A percentile compares a stretch with the other conserved stretches of the same genome.
These are phyloP conservation scores for Yarrowia sp. DNA, from an alignment of 805 yeast genomes.

Conservation along the genomic window DNA sequence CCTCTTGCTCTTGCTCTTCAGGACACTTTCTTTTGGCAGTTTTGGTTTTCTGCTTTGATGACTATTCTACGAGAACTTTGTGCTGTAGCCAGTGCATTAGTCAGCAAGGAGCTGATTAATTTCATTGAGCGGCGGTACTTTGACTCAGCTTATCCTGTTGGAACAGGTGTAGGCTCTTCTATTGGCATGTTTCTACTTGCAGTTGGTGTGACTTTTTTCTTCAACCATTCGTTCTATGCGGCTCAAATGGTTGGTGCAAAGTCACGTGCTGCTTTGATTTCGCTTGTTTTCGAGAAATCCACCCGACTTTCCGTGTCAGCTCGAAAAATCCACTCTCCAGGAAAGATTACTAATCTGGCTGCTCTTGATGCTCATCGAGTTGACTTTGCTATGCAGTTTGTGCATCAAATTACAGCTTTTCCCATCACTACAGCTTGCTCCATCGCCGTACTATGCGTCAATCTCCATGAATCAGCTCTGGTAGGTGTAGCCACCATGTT, in stretches of 20 bases:
- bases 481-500: slow-evolving; percentile 47
- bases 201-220: slow-evolving; percentile 46
- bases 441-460: slow-evolving; percentile 56
- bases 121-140: slow-evolving; percentile 56
- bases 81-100: slow-evolving; percentile 57
- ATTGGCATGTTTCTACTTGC: slow-evolving; percentile 63
- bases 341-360: slow-evolving; percentile 64
- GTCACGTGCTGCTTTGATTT: slow-evolving; percentile 67
- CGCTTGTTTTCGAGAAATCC: slow-evolving; percentile 62
- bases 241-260: slow-evolving; percentile 62
- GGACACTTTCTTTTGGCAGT: slow-evolving; percentile 38
- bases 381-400: slow-evolving; percentile 64
- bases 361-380: slow-evolving; percentile 72
- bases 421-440: slow-evolving; percentile 60
- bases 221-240: slow-evolving; percentile 62
- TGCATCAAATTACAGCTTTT: slow-evolving; percentile 63
- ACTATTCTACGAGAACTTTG: slow-evolving; percentile 36
- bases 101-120: slow-evolving; percentile 59
- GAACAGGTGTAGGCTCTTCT: slow-evolving; percentile 70
- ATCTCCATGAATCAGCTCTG: slow-evolving; percentile 63
- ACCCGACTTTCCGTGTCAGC: slow-evolving; percentile 54
- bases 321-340: slow-evolving; percentile 55
- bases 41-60: slow-evolving; percentile 37
- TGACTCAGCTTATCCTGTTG: slow-evolving; percentile 43
- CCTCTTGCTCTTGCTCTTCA: slow-evolving; percentile 38